Evolutionary conservation across 176 grass and related monocot species (phyloP).

Genomic region (Lolium multiflorum): DNA sequence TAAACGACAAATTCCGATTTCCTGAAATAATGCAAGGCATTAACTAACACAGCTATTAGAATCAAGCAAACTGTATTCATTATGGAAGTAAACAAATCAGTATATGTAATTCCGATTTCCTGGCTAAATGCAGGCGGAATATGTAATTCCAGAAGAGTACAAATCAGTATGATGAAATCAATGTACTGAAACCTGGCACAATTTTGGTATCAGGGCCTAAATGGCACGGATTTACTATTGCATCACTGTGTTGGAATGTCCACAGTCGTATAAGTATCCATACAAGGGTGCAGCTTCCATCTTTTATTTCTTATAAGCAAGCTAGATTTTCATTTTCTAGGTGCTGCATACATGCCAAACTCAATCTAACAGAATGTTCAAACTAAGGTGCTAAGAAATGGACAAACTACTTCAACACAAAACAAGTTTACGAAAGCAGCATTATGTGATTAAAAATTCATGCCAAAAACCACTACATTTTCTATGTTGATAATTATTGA

Average conservation of each 20-base stretch:
- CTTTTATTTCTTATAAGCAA: background rate
- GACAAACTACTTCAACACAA: slow-evolving; percentile 9
- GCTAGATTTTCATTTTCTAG: background rate
- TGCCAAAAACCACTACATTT: background rate
- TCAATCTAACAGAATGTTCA: slow-evolving; percentile 1
- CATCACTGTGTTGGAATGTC: background rate
- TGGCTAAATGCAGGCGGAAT: background rate
- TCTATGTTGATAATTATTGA: background rate
- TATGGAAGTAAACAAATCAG: no score
- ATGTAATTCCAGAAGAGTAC: background rate
- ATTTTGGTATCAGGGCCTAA: background rate
- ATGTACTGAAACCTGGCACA: no score
- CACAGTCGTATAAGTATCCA: background rate
- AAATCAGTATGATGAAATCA: background rate
- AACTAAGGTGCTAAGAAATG: background rate
- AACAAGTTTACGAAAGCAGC: background rate
- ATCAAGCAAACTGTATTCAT: no score
- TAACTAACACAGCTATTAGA: background rate
- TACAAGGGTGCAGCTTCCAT: background rate
- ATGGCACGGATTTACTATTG: background rate
- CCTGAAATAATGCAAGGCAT: slow-evolving; percentile 52
- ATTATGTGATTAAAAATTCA: slow-evolving; percentile 1
- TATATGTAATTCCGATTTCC: no score
- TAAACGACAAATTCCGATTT: slow-evolving; percentile 95
- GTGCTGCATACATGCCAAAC: background rate